Evolutionary conservation across 2,329 filamentous ascomycete species (phyloP).

Genomic region (Lecanicillium sp.): DNA sequence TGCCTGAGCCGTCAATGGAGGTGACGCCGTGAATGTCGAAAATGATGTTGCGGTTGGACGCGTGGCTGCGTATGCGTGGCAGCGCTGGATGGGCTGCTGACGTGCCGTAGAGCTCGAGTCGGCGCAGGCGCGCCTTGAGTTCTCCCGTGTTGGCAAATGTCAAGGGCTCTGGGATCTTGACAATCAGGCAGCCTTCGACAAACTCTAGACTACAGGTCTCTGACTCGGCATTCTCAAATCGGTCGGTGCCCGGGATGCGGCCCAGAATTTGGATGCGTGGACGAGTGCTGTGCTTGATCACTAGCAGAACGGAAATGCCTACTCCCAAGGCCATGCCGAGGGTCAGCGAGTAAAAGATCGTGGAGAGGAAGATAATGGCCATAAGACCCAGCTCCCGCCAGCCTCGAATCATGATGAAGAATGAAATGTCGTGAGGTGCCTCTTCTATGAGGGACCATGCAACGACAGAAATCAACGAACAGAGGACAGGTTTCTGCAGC

Average conservation of each 20-base stretch:
- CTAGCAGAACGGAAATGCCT: constrained; percentile 78
- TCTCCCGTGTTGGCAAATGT: constrained; percentile 97
- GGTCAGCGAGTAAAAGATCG: constrained; percentile 90
- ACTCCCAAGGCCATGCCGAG: constrained; percentile 92
- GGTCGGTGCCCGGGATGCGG: constrained; percentile 72
- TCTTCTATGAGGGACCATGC: constrained; percentile 94
- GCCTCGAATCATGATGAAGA: constrained; percentile 79
- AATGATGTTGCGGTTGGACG: constrained; percentile 84
- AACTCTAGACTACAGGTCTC: constrained; percentile 73
- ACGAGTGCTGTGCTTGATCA: constrained; percentile 84
- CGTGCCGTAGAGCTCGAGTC: constrained; percentile 88
- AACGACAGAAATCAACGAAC: constrained; percentile 89
- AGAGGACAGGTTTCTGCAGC: constrained; percentile 79
- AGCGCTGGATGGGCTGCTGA: constrained; percentile 77
- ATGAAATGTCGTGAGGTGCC: constrained; percentile 82
- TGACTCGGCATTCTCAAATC: constrained; percentile 78
- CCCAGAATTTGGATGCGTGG: constrained; percentile 95
- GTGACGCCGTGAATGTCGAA: constrained; percentile 99
- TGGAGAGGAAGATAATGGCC: constrained; percentile 81
- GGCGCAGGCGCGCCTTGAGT: constrained; percentile 71
- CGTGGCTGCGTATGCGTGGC: constrained; percentile 66
- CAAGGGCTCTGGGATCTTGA: constrained; percentile 94
- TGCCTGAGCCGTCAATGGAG: constrained; percentile 84
- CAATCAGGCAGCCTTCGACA: constrained; percentile 84
- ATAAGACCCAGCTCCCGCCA: constrained; percentile 84